Percentiles rank a stretch among this genome's conserved stretches.
Conservation (phyloP, 73 alveolate species). For the Halteria grandinella region DNA sequence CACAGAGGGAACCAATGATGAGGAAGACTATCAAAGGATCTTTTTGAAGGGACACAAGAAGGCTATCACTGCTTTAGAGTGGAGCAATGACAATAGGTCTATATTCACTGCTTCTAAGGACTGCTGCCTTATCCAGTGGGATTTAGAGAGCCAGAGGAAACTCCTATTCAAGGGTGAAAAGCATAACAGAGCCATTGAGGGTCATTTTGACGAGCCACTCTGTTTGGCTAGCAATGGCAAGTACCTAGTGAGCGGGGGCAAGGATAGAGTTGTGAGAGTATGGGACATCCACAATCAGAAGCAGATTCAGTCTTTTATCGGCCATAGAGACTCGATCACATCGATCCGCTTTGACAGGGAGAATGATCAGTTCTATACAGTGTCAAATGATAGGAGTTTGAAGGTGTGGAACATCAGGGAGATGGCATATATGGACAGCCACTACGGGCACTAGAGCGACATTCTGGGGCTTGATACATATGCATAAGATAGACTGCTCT, state of each 20-base stretch:
- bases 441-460: slow-evolving; percentile 70
- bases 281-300: slow-evolving; percentile 72
- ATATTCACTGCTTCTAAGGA: slow-evolving; percentile 69
- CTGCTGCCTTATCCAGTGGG: slow-evolving; percentile 72
- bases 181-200: slow-evolving; percentile 54
- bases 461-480: slow-evolving; percentile 61
- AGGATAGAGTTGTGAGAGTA: slow-evolving; percentile 68
- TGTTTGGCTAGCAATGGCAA: slow-evolving; percentile 65
- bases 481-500: slow-evolving; percentile 61
- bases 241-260: slow-evolving; percentile 75
- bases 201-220: slow-evolving; percentile 72
- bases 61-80: slow-evolving; percentile 67
- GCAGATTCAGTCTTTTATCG: slow-evolving; percentile 58
- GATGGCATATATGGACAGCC: slow-evolving; percentile 71
- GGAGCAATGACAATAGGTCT: slow-evolving; percentile 34
- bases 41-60: slow-evolving; percentile 70
- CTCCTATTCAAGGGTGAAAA: slow-evolving; percentile 59
- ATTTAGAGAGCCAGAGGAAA: slow-evolving; percentile 58
- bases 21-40: not conserved
- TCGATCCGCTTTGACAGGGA: slow-evolving; percentile 59
- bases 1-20: slow-evolving; percentile 1
- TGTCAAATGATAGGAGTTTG: slow-evolving; percentile 59
- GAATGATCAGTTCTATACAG: slow-evolving; percentile 63
- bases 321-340: slow-evolving; percentile 75
- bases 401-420: slow-evolving; percentile 77